Evolutionary conservation across 2,329 filamentous ascomycete genomes (phyloP), one percentile per base, ranked within the genome.

Genomic region (Penicillium janthinellum): DNA sequence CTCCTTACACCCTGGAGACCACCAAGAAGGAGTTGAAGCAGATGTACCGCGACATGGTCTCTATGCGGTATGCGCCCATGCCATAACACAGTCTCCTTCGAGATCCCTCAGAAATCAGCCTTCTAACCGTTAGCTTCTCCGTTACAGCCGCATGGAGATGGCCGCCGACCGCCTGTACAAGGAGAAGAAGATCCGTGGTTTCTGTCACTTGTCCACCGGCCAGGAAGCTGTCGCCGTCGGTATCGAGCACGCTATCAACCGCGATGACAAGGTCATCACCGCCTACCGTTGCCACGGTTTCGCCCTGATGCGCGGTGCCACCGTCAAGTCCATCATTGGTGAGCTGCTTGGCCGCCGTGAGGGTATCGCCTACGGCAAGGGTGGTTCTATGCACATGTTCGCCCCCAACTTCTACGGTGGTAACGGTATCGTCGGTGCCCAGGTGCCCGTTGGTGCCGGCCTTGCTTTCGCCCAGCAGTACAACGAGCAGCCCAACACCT

Each of bases 371-470:
- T 96, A 96, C 83, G 95, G 95, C 79, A 99, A 99, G 88, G 95
- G 95, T 79, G 95, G 95, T 68, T 97, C 93, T 67, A 99, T 99
- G 95, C 95, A 99, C 86, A 99, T 99, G 95, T 99, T 99, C 83
- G 84, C 92, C 71, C 93, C 92, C 81, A 91, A 91, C 67, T 99
- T 99, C 86, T 99, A 96, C 79, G 95, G 95, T 74, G 95, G 95
- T 73, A 99, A 99, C 83, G 95, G 95, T 82, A 99, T 99, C 69
- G 95, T 99, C 75, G 95, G 95, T 80, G 95, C 95, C 65, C 95
- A 99, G 84, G 95, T 99, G 48, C 95, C 95, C 62, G 93, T 99
- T 66, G 95, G 95, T 75, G 94, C 95, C 65, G 95, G 95, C 76
- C 88, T 99, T 69, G 95, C 92, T 64, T 99, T 99, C 74, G 95